phyloP scores from a whole-genome alignment of 495 filamentous ascomycete species.

The Podospora bellae-mahoneyi region DNA sequence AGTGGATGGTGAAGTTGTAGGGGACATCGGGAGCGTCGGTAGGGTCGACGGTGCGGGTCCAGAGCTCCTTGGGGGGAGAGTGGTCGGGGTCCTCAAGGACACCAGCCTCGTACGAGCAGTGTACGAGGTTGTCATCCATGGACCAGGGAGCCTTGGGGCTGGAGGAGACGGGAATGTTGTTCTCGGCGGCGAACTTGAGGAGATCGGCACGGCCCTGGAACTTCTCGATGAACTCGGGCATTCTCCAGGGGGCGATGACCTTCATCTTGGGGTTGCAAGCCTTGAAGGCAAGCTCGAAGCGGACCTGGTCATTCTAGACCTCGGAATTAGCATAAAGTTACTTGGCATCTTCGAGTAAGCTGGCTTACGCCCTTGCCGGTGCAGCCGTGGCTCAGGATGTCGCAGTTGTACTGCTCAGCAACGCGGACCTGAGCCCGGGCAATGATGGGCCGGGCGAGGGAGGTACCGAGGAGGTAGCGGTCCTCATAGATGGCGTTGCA shows the following conservation, averaged over 20 bases:
- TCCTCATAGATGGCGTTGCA: slow-evolving; percentile 89
- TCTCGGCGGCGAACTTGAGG: slow-evolving; percentile 76
- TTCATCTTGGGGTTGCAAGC: slow-evolving; percentile 73
- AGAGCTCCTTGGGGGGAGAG: slow-evolving; percentile 73
- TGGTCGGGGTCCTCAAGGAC: slow-evolving; percentile 65
- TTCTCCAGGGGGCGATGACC: slow-evolving; percentile 86
- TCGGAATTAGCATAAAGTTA: background rate
- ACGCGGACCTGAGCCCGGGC: slow-evolving; percentile 69
- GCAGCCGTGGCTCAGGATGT: slow-evolving; percentile 72
- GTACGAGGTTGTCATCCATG: slow-evolving; percentile 87
- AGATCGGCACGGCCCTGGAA: slow-evolving; percentile 85
- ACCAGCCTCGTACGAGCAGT: slow-evolving; percentile 88
- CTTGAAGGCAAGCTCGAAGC: slow-evolving; percentile 54
- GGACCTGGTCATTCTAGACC: slow-evolving; percentile 70
- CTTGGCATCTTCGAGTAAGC: background rate
- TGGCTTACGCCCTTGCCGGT: slow-evolving; percentile 65
- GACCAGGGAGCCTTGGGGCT: slow-evolving; percentile 80
- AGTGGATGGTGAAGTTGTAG: slow-evolving; percentile 71
- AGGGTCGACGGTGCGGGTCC: slow-evolving; percentile 78
- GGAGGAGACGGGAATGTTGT: slow-evolving; percentile 78
- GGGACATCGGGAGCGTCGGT: slow-evolving; percentile 71
- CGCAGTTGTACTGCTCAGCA: slow-evolving; percentile 64
- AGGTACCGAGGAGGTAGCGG: slow-evolving; percentile 74
- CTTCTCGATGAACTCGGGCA: slow-evolving; percentile 75
- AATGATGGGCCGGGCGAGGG: slow-evolving; percentile 83